These are phyloP conservation scores for Lactarius tabidus DNA, from an alignment of 768 basidiomycete species.

Conservation along the genomic window DNA sequence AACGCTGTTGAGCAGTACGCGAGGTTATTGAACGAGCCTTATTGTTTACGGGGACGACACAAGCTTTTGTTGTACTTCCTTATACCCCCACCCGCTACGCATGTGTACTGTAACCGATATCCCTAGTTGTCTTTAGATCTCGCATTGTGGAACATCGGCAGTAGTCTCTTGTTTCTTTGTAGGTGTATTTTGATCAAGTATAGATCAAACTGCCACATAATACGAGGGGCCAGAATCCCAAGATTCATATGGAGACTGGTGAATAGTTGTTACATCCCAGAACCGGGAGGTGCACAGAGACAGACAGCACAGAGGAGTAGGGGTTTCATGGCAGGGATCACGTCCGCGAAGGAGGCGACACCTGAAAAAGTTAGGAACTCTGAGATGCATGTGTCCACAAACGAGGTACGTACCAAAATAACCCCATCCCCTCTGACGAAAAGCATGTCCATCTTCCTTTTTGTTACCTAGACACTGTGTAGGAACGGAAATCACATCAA, in stretches of 20 bases:
- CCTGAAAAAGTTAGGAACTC: slow-evolving; percentile 41
- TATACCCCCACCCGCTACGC: slow-evolving; percentile 1
- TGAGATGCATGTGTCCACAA: slow-evolving; percentile 10
- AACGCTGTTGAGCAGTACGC: slow-evolving; percentile 53
- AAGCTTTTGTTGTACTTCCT: slow-evolving; percentile 19
- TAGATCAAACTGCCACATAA: neutral
- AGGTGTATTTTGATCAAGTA: neutral
- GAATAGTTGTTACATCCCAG: neutral
- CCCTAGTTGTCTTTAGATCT: neutral
- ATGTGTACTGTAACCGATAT: slow-evolving; percentile 21
- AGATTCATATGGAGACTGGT: neutral
- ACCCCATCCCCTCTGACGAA: slow-evolving; percentile 98
- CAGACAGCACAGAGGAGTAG: neutral
- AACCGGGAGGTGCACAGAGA: neutral
- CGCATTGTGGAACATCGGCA: neutral
- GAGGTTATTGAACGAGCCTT: slow-evolving; percentile 16
- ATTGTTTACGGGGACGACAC: neutral
- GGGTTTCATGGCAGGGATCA: slow-evolving; percentile 31
- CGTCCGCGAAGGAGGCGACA: slow-evolving; percentile 76
- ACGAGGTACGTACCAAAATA: slow-evolving; percentile 59
- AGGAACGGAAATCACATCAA: neutral
- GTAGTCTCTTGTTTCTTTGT: neutral
- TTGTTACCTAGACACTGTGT: slow-evolving; percentile 60
- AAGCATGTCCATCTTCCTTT: slow-evolving; percentile 95
- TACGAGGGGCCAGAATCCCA: neutral